phyloP scores from a whole-genome alignment of 768 basidiomycete species.

The Hypsizygus marmoreus region DNA sequence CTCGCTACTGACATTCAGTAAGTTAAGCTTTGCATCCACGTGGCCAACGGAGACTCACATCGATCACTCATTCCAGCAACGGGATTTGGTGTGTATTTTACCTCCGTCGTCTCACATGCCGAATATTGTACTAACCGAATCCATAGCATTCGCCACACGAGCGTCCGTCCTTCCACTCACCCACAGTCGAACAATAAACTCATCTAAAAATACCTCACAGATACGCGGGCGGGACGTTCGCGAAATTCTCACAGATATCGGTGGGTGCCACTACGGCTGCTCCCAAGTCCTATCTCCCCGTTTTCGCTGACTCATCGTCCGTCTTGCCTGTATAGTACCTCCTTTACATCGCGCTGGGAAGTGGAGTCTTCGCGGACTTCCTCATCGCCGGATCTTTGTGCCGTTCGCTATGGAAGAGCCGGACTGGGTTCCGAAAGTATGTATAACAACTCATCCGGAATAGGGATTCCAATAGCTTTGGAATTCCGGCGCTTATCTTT shows the following conservation, averaged over 20 bases:
- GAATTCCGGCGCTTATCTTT: too few relatives aligned
- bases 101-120: neutral
- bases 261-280: neutral
- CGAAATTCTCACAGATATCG: constrained; percentile 9
- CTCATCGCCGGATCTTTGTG: constrained; percentile 15
- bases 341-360: constrained; percentile 13
- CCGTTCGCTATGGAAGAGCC: neutral
- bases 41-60: neutral
- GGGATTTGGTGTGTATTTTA: constrained; percentile 6
- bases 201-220: neutral
- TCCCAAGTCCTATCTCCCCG: neutral
- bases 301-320: too few relatives aligned
- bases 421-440: constrained; percentile 12
- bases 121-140: neutral
- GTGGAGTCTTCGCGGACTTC: constrained; percentile 12
- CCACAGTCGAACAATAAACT: neutral
- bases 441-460: too few relatives aligned
- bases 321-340: too few relatives aligned
- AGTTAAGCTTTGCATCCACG: neutral
- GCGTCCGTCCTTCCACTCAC: constrained; percentile 9
- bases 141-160: constrained; percentile 3
- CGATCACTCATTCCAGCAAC: constrained; percentile 1
- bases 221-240: constrained; percentile 4
- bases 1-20: constrained; percentile 8
- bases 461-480: neutral